Evolutionary conservation across 495 filamentous ascomycete species (phyloP).

Genomic region (Achaetomiella virescens): DNA sequence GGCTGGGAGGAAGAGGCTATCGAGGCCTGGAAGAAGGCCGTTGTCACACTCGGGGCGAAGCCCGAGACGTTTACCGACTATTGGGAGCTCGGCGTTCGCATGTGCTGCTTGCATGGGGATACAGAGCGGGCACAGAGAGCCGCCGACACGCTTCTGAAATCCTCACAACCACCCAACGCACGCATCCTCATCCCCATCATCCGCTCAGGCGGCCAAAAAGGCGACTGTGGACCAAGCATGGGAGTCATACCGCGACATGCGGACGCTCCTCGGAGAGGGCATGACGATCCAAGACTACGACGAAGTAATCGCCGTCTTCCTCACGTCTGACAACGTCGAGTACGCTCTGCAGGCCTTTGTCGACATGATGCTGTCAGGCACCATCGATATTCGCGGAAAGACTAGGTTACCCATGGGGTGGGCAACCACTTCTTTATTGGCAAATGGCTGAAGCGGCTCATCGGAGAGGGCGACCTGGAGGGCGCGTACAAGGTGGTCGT

Average conservation of each 20-base stretch:
- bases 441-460: constrained; percentile 74
- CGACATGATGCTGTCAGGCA: constrained; percentile 72
- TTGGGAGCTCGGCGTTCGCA: constrained; percentile 62
- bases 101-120: constrained; percentile 55
- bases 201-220: constrained; percentile 35
- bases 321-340: constrained; percentile 53
- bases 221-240: constrained; percentile 50
- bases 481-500: constrained; percentile 62
- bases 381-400: constrained; percentile 37
- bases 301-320: constrained; percentile 54
- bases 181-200: constrained; percentile 66
- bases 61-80: constrained; percentile 50
- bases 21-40: constrained; percentile 57
- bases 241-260: constrained; percentile 59
- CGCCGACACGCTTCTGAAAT: constrained; percentile 51
- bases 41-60: constrained; percentile 45
- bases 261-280: constrained; percentile 48
- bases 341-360: constrained; percentile 68
- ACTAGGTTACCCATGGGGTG: constrained; percentile 51
- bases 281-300: constrained; percentile 76
- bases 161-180: constrained; percentile 41
- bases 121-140: constrained; percentile 58
- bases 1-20: constrained; percentile 56
- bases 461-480: constrained; percentile 63
- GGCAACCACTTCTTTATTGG: constrained; percentile 76